Evolutionary conservation across 352 stramenopile species (phyloP), one percentile per base, ranked within the genome.

Genomic region (Phytopythium ostracodes): DNA sequence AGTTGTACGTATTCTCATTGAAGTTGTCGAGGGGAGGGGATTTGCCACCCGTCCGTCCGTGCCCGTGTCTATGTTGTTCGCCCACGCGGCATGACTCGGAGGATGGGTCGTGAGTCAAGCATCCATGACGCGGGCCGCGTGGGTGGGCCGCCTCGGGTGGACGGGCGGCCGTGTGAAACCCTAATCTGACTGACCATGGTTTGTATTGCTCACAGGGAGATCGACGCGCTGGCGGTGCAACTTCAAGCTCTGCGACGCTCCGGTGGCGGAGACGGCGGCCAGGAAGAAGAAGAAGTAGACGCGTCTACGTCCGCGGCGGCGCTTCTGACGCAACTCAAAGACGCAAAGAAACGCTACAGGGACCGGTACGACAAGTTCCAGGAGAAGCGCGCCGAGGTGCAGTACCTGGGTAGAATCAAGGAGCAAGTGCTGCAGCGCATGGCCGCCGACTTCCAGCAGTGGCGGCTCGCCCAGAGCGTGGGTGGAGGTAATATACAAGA

Each of bases 381-480:
- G 42, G 74, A 86, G 72, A 78, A 76, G 50, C 81, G 77, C 51
- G 76, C 77, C 36, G 77, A 89, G 56, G 61, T 83, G 57, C 58
- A 62, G 11, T 87, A 87, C 58, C 42, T 89, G 44, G 47, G 64
- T 53, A 84, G 85, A 57, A 81, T 87, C 62, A 86, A 83, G 60
- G 72, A 73, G 56, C 77, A 89, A 60, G 87, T 89, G 76, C 66
- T 89, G 54, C 66, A 73, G 57, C 66, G 73, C n/a, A 68, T 88
- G 50, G 81, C 75, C 31, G 66, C 64, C 49, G 76, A 77, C 22
- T 88, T 87, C 24, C 68, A 89, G 31, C n/a, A 24, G 2, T 89
- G 79, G 77, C 82, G 69, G 36, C 22, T 24, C 15, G 17, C 49
- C 49, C 51, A 67, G n/a, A 68, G 60, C 10, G 7, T 10, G 7